These are phyloP conservation scores for Sechiopsis laciniata DNA, from an alignment of 306 rosid species.

Conservation along the genomic window DNA sequence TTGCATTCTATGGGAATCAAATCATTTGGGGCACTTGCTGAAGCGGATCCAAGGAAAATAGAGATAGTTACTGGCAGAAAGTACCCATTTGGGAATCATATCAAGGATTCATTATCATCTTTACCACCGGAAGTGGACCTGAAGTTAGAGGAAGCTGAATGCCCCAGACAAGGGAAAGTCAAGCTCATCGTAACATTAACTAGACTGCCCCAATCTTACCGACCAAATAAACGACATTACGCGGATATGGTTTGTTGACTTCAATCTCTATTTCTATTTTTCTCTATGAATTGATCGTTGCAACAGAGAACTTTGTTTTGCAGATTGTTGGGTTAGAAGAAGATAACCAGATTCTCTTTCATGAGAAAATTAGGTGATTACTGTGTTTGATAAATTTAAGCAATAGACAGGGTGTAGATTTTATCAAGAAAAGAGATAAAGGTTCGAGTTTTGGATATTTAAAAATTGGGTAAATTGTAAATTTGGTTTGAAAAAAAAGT, in stretches of 20 bases:
- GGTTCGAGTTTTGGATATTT: not conserved
- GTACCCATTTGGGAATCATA: constrained; percentile 89
- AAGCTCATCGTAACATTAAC: constrained; percentile 71
- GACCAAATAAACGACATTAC: constrained; percentile 63
- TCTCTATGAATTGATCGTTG: not conserved
- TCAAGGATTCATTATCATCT: constrained; percentile 77
- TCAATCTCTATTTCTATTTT: constrained; percentile 13
- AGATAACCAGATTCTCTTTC: constrained; percentile 69
- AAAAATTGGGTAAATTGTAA: too few species aligned
- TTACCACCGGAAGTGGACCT: constrained; percentile 81
- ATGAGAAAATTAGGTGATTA: constrained; percentile 87
- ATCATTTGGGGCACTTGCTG: constrained; percentile 73
- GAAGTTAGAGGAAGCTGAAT: constrained; percentile 52
- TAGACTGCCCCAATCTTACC: constrained; percentile 51
- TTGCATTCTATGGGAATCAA: constrained; percentile 70
- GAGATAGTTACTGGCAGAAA: constrained; percentile 93
- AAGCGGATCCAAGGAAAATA: constrained; percentile 89
- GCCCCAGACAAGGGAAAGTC: constrained; percentile 49
- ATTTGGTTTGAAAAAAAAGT: too few species aligned
- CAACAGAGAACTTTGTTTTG: constrained; percentile 17
- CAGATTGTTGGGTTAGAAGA: constrained; percentile 80
- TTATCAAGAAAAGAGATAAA: not conserved
- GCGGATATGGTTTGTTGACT: constrained; percentile 71
- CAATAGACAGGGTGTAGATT: not conserved
- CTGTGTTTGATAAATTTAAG: constrained; percentile 10